phyloP scores from a whole-genome alignment of 1,284 basidiomycete genomes.

The Ustilago esculenta region DNA sequence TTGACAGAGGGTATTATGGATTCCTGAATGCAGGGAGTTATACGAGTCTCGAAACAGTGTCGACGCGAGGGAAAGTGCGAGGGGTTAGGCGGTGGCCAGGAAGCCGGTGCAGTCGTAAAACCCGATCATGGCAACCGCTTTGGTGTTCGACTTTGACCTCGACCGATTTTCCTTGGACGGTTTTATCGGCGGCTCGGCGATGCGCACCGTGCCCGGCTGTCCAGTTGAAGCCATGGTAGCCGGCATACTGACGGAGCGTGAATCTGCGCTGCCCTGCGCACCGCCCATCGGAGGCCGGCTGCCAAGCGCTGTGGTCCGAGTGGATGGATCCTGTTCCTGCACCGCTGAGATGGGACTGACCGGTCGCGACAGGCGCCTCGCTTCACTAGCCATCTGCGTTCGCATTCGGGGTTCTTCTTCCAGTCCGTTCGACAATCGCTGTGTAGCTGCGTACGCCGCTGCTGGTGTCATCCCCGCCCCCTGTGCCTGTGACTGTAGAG shows the following conservation, averaged over 20 bases:
- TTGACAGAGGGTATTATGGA: too few species aligned
- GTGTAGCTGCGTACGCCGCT: conserved; percentile 25
- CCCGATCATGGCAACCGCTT: conserved; percentile 29
- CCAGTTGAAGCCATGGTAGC: too few species aligned
- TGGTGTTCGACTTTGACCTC: conserved; percentile 12
- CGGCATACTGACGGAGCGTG: conserved; percentile 34
- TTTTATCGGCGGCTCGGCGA: conserved; percentile 20
- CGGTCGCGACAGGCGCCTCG: conserved; percentile 8
- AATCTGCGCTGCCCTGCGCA: not conserved
- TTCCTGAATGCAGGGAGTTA: not conserved
- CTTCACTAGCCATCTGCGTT: not conserved
- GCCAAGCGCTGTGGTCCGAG: too few species aligned
- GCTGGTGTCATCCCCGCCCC: conserved; percentile 13
- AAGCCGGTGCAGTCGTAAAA: conserved; percentile 43
- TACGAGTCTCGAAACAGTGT: too few species aligned
- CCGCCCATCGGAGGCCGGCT: not conserved
- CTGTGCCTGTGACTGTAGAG: not conserved
- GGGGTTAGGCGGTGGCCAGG: conserved; percentile 27
- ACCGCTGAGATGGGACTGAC: conserved; percentile 18
- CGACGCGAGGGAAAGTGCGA: not conserved
- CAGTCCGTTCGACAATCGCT: conserved; percentile 20
- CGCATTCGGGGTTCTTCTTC: conserved; percentile 14
- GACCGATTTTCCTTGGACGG: conserved; percentile 5
- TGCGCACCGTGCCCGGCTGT: conserved; percentile 12
- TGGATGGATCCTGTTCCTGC: too few species aligned